Percentiles rank a stretch among this genome's conserved stretches.
Conservation (phyloP, 306 rosid species). For the Nissolia schottii region DNA sequence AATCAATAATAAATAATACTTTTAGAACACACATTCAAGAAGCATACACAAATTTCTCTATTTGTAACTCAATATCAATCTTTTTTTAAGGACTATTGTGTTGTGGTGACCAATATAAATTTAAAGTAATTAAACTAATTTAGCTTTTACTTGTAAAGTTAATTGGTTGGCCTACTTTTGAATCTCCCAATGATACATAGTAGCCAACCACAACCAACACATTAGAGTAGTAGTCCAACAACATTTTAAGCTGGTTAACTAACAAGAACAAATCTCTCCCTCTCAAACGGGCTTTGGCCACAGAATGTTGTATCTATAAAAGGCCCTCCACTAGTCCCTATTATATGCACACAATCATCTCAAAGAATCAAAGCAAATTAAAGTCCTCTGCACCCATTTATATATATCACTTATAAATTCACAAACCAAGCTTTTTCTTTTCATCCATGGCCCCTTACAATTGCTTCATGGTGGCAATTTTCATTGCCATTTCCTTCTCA, state of each 20-base stretch:
- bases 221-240: neutral
- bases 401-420: neutral
- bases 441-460: conserved; percentile 18
- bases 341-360: conserved; percentile 7
- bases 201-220: conserved; percentile 19
- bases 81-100: too few relatives aligned
- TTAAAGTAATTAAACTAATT: too few relatives aligned
- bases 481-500: conserved; percentile 27
- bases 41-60: too few relatives aligned
- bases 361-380: too few relatives aligned
- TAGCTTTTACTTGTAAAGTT: too few relatives aligned
- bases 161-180: conserved; percentile 25
- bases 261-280: neutral
- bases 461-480: conserved; percentile 13
- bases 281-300: neutral
- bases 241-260: neutral
- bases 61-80: too few relatives aligned
- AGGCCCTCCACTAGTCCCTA: neutral
- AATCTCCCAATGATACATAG: neutral
- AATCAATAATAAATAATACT: too few relatives aligned
- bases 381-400: neutral
- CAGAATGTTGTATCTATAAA: neutral
- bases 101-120: too few relatives aligned
- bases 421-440: neutral
- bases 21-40: too few relatives aligned